These are phyloP conservation scores for Trametes punicea DNA, from an alignment of 768 basidiomycete species.

Conservation along the genomic window DNA sequence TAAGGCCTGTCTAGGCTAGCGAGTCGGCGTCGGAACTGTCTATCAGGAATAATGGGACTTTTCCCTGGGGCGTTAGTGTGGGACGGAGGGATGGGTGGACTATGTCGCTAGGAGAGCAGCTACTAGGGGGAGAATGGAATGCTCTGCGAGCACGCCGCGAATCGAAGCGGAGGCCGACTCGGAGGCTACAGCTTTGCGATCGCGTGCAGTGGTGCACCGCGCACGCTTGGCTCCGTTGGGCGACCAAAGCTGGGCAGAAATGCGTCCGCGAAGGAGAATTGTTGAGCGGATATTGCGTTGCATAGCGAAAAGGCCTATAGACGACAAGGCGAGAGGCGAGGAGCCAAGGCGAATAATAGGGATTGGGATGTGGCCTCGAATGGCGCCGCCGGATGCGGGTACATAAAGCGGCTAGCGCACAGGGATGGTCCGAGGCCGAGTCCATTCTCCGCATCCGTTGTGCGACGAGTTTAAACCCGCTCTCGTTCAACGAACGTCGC, in stretches of 20 bases:
- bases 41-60: not conserved
- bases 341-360: slow-evolving; percentile 1
- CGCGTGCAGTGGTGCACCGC: not conserved
- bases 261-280: not conserved
- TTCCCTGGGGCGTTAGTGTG: slow-evolving; percentile 1
- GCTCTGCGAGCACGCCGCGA: slow-evolving; percentile 23
- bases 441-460: not conserved
- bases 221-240: not conserved
- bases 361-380: not conserved
- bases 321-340: not conserved
- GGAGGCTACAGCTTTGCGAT: not conserved
- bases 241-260: not conserved
- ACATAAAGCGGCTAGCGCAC: slow-evolving; percentile 7
- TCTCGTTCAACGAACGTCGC: not conserved
- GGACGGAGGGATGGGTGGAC: slow-evolving; percentile 2
- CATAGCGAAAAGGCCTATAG: not conserved
- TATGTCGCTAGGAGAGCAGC: not conserved
- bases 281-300: not conserved
- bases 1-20: not conserved
- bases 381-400: not conserved
- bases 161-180: not conserved
- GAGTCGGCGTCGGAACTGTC: not conserved
- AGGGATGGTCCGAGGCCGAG: not conserved
- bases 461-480: too few relatives aligned
- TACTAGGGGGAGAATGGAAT: slow-evolving; percentile 22